phyloP scores from a whole-genome alignment of 192 early-diverging fungal genomes.

The Coemansia sp. region DNA sequence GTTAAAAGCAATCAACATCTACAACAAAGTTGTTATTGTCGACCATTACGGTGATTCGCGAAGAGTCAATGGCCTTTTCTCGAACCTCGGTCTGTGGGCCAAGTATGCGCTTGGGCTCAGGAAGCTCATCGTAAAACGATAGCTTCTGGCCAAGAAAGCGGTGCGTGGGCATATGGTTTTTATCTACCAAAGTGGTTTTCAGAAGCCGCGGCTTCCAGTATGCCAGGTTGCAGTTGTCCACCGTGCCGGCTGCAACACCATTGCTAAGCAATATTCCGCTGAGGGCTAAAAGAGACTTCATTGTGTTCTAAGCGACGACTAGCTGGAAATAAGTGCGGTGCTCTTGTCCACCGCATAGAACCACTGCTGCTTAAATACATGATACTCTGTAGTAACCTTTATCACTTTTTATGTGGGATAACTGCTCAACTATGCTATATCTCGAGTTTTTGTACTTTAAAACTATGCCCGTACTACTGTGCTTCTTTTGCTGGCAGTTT shows the following conservation, averaged over 20 bases:
- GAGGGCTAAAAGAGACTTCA: no score
- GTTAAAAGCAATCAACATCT: constrained; percentile 36
- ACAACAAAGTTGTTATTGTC: constrained; percentile 24
- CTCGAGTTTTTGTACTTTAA: no score
- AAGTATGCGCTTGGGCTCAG: constrained; percentile 27
- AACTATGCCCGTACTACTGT: no score
- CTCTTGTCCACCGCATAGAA: no score
- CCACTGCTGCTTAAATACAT: no score
- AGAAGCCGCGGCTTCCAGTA: constrained; percentile 41
- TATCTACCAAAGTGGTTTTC: constrained; percentile 20
- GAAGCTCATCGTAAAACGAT: constrained; percentile 22
- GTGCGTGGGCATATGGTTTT: constrained; percentile 12
- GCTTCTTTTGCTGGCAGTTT: no score
- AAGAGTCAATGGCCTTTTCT: constrained; percentile 23
- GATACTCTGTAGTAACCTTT: no score
- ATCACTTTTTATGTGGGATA: no score
- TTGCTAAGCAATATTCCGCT: neutral
- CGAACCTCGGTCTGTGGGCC: constrained; percentile 25
- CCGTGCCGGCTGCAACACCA: neutral
- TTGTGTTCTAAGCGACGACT: no score
- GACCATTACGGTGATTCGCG: constrained; percentile 35
- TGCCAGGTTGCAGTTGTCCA: constrained; percentile 34
- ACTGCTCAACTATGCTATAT: no score
- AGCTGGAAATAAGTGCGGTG: no score
- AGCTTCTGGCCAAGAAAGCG: constrained; percentile 16